Percentiles rank a stretch among this genome's conserved stretches.
Conservation (phyloP, 2,329 filamentous ascomycete species). For the Leptographium radiaticola region DNA sequence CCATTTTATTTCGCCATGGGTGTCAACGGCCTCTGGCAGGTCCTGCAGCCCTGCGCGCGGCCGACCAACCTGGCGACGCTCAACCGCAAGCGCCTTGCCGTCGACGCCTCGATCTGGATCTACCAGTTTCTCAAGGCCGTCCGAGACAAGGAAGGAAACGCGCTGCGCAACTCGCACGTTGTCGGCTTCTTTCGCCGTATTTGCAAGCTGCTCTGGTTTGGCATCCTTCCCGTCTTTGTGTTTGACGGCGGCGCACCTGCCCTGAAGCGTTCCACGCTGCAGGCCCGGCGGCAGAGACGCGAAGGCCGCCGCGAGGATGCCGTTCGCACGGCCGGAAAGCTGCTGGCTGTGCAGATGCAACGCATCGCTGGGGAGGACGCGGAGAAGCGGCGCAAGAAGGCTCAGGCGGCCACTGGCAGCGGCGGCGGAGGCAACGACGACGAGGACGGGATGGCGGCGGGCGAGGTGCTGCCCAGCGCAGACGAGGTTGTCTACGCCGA, state of each 20-base stretch:
- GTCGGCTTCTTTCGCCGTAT: conserved; percentile 97
- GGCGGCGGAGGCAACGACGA: conserved; percentile 18
- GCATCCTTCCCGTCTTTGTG: conserved; percentile 92
- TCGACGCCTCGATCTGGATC: conserved; percentile 99
- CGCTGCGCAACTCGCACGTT: conserved; percentile 86
- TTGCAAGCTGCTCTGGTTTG: conserved; percentile 93
- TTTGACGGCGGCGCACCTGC: conserved; percentile 91
- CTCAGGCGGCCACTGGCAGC: conserved; percentile 25
- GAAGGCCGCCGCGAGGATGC: conserved; percentile 92
- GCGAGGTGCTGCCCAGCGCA: conserved; percentile 53
- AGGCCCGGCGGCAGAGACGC: conserved; percentile 59
- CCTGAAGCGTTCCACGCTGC: conserved; percentile 84
- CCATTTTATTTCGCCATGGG: conserved; percentile 48
- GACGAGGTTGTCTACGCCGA: conserved; percentile 76
- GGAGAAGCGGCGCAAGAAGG: conserved; percentile 43
- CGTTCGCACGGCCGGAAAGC: conserved; percentile 74
- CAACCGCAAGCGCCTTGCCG: conserved; percentile 88
- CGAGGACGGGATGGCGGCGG: conserved; percentile 38
- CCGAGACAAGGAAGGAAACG: conserved; percentile 95
- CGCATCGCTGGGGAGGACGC: conserved; percentile 75
- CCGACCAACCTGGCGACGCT: conserved; percentile 94
- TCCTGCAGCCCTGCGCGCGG: conserved; percentile 86
- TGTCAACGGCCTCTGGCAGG: conserved; percentile 95
- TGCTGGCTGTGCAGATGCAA: conserved; percentile 91
- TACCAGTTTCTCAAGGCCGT: conserved; percentile 99